phyloP scores from a whole-genome alignment of 2,329 filamentous ascomycete genomes.

The Thelonectria rubi region DNA sequence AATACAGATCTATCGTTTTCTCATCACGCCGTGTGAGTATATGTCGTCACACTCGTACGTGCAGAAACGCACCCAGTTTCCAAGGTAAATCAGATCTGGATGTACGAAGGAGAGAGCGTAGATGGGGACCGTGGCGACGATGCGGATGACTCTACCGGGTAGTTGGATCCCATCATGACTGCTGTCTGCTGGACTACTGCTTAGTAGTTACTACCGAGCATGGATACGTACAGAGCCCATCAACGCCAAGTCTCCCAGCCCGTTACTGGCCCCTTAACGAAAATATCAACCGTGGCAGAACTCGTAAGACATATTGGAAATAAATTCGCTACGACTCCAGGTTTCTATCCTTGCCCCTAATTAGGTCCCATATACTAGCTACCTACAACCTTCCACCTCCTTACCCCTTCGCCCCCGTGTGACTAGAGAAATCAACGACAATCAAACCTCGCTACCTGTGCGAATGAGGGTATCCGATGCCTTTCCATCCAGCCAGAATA shows the following conservation, averaged over 20 bases:
- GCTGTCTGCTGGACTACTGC: too few relatives aligned
- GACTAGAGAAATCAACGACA: constrained; percentile 29
- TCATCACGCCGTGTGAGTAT: neutral
- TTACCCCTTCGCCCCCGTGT: constrained; percentile 1
- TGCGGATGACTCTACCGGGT: too few relatives aligned
- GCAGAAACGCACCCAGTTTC: too few relatives aligned
- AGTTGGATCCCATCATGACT: too few relatives aligned
- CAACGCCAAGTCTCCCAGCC: too few relatives aligned
- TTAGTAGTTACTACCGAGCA: too few relatives aligned
- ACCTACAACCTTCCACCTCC: constrained; percentile 9
- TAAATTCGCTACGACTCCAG: constrained; percentile 20
- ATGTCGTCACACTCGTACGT: too few relatives aligned
- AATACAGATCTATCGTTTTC: neutral
- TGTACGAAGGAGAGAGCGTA: too few relatives aligned
- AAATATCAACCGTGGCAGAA: neutral
- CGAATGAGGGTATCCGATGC: constrained; percentile 45
- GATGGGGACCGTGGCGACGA: too few relatives aligned
- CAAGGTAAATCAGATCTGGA: too few relatives aligned
- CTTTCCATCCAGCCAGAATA: constrained; percentile 38
- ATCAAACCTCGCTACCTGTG: constrained; percentile 33
- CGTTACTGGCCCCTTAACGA: too few relatives aligned
- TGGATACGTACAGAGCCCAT: too few relatives aligned
- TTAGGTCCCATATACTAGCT: constrained; percentile 9
- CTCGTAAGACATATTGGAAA: neutral
- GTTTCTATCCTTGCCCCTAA: constrained; percentile 14